These are phyloP conservation scores for Achaetomium macrosporum DNA, from an alignment of 2,329 filamentous ascomycete genomes.

Conservation along the genomic window DNA sequence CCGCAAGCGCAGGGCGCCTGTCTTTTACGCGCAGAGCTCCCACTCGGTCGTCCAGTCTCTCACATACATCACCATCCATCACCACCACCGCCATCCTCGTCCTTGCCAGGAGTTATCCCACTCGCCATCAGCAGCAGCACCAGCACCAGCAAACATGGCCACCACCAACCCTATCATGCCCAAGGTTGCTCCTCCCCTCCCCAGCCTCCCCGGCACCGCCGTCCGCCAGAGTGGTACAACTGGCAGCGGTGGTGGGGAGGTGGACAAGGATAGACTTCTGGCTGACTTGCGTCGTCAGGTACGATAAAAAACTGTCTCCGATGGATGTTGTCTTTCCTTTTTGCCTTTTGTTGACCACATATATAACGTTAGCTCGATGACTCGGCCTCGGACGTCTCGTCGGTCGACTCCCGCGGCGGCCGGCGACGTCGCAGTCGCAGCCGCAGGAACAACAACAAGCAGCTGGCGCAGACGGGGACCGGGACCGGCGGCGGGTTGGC, in stretches of 20 bases:
- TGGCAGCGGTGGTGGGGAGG: neutral
- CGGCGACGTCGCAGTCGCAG: no score
- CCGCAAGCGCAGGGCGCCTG: constrained; percentile 20
- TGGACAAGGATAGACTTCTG: constrained; percentile 19
- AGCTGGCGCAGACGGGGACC: constrained; percentile 13
- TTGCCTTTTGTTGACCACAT: no score
- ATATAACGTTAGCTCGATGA: constrained; percentile 28
- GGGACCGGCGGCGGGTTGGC: constrained; percentile 13
- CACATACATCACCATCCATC: constrained; percentile 19
- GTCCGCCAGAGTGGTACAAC: neutral
- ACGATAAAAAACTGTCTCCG: constrained; percentile 2
- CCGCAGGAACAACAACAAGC: constrained; percentile 20
- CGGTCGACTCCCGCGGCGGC: constrained; percentile 22
- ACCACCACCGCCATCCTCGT: no score
- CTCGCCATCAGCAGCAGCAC: neutral
- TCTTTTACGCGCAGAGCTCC: constrained; percentile 22
- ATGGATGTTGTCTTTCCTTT: neutral
- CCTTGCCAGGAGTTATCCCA: constrained; percentile 4
- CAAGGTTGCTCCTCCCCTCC: constrained; percentile 20
- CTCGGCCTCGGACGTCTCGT: constrained; percentile 27
- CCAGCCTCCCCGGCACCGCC: constrained; percentile 10
- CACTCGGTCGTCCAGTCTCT: constrained; percentile 20
- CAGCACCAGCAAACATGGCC: constrained; percentile 12
- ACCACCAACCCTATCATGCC: constrained; percentile 23
- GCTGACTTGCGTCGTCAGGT: constrained; percentile 24